phyloP scores from a whole-genome alignment of 1,284 basidiomycete genomes.

The Boletus mariae region DNA sequence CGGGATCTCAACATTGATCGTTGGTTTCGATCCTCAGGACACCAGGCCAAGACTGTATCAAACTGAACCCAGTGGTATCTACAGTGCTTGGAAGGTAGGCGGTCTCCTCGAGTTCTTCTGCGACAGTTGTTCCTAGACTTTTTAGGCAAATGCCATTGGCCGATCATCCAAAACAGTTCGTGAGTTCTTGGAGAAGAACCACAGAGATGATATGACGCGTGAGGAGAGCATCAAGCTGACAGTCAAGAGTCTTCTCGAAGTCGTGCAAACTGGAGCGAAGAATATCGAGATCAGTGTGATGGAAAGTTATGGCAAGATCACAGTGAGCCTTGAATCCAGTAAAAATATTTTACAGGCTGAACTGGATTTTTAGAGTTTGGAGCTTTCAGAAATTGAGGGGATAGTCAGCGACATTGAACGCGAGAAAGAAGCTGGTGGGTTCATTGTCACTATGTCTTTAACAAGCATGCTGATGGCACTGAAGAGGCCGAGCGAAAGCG shows the following conservation, averaged over 20 bases:
- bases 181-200: constrained; percentile 98
- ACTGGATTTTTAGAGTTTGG: constrained; percentile 62
- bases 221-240: constrained; percentile 94
- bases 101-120: background rate
- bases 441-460: constrained; percentile 38
- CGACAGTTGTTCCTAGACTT: background rate
- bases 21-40: constrained; percentile 96
- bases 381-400: constrained; percentile 81
- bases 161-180: constrained; percentile 97
- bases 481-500: constrained; percentile 91
- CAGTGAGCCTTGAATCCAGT: constrained; percentile 50
- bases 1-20: constrained; percentile 94
- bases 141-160: constrained; percentile 93
- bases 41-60: constrained; percentile 87
- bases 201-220: constrained; percentile 84
- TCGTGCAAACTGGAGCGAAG: constrained; percentile 99
- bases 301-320: constrained; percentile 89
- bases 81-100: constrained; percentile 95
- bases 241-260: constrained; percentile 94
- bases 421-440: constrained; percentile 90
- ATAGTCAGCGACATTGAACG: constrained; percentile 90
- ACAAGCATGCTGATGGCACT: constrained; percentile 70
- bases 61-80: constrained; percentile 97
- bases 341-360: constrained; percentile 3
- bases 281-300: constrained; percentile 98